These are phyloP conservation scores for Penicillium coffeae DNA, from an alignment of 495 filamentous ascomycete genomes.

Conservation along the genomic window DNA sequence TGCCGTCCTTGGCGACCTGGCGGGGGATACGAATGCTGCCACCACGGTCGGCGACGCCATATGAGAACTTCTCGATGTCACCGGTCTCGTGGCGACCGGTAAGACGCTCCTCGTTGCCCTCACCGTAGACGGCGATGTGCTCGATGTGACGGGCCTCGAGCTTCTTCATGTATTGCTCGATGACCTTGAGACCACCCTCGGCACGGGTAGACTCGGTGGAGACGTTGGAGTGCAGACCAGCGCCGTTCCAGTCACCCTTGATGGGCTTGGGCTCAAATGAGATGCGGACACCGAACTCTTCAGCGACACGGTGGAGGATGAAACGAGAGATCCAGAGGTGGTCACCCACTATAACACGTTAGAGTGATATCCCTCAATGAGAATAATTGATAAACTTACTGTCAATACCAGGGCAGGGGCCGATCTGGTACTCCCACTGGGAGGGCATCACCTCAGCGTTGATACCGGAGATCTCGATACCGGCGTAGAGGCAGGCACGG, in stretches of 20 bases:
- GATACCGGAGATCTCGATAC: constrained; percentile 93
- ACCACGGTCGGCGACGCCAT: constrained; percentile 94
- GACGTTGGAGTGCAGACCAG: constrained; percentile 96
- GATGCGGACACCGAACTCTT: constrained; percentile 95
- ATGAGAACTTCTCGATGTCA: constrained; percentile 88
- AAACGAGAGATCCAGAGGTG: constrained; percentile 97
- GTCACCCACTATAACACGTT: constrained; percentile 91
- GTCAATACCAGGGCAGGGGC: constrained; percentile 87
- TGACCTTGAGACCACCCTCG: constrained; percentile 91
- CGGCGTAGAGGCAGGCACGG: constrained; percentile 90
- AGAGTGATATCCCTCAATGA: too few relatives aligned
- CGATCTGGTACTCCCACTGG: constrained; percentile 99
- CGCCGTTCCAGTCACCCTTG: constrained; percentile 98
- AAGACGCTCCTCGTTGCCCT: constrained; percentile 87
- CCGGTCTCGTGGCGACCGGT: constrained; percentile 96
- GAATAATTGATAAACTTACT: constrained; percentile 48
- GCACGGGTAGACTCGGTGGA: constrained; percentile 81
- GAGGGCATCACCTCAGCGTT: constrained; percentile 99
- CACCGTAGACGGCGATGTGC: constrained; percentile 97
- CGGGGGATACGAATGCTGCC: constrained; percentile 91
- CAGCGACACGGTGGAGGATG: constrained; percentile 92
- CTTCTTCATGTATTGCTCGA: constrained; percentile 83
- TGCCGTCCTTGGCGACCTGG: constrained; percentile 84
- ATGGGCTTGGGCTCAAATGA: constrained; percentile 98
- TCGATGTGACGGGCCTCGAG: constrained; percentile 84